Evolutionary conservation across 495 filamentous ascomycete species (phyloP).

Genomic region (Viridothelium virens): DNA sequence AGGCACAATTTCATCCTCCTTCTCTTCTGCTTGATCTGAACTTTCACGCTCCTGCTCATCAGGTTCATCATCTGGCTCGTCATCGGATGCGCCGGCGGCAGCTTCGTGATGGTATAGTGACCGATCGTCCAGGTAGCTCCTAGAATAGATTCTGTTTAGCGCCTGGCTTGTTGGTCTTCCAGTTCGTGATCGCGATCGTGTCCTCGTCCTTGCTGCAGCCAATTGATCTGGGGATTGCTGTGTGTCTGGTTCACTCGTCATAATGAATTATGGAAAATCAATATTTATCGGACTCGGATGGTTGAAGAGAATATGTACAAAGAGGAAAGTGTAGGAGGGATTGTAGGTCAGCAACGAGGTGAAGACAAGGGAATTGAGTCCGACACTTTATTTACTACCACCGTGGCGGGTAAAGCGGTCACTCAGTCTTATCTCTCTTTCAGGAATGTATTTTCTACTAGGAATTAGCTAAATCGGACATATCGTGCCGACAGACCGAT

Average conservation of each 20-base stretch:
- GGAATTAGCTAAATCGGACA: not conserved
- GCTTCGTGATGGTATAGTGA: constrained; percentile 4
- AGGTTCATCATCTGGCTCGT: not conserved
- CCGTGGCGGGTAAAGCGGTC: not conserved
- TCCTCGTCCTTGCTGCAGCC: not conserved
- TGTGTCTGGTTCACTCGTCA: not conserved
- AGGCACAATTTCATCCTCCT: not conserved
- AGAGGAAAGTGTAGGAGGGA: not conserved
- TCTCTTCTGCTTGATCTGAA: not conserved
- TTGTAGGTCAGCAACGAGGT: not conserved
- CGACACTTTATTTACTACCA: not conserved
- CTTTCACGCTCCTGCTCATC: not conserved
- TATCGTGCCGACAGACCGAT: not conserved
- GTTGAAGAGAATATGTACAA: not conserved
- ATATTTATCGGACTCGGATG: not conserved
- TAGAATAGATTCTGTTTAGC: not conserved
- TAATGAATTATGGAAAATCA: not conserved
- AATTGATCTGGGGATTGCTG: not conserved
- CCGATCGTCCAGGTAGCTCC: not conserved
- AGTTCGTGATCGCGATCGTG: not conserved
- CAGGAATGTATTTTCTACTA: not conserved
- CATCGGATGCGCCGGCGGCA: not conserved
- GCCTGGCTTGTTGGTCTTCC: not conserved
- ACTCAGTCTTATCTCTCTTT: not conserved
- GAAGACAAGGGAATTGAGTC: not conserved